Base-by-base conservation (phyloP, 1,284 basidiomycete species). In the Ganoderma lucidum region DNA sequence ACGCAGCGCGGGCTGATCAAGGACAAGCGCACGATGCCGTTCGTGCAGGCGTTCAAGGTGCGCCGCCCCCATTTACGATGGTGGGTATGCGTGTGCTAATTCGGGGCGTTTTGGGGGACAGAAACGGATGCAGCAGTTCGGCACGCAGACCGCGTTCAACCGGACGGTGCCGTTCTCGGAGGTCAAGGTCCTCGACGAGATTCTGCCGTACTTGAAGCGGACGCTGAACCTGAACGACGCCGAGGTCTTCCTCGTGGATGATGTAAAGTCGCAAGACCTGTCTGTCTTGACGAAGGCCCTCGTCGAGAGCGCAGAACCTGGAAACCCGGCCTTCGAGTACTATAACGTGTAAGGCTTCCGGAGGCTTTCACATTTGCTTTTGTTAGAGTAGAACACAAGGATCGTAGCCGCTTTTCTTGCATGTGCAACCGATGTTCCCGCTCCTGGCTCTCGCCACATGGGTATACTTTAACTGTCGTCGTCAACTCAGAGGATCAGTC, bases 11-110 rank as follows among this genome's bases (percentile, higher is more conserved):
- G 95, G 15, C 80, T 98, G 80, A 91, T 96, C 82, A 98, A 98
- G 88, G 96, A 99, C 83, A 99, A 99, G 85, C 91, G 92, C 71
- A 88, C 88, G 56, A 99, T 99, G 97, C 97, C 97, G 42, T 99
- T 98, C 83, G 90, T 96, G 67, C 94, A 97, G 75, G 83, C 86
- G 37, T 93, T 98, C 90, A 98, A 98, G 90, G 95, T 95, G 69
- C 61, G 83, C 74, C 17, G 32, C 30, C n/a, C 19, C 19, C 0
- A 9, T 45, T 23, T 10, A 14, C 23, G n/a, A 12, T 12, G 48
- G 23, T 14, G 2, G 48, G 1, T 15, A 1, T 32, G 0, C 10
- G 19, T 15, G 1, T 4, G 23, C 28, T 19, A 30, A 32, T 14
- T 10, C 64, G 65, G 3, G 2, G 65, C 48, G 12, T 30, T 19